Base-by-base conservation (phyloP, 768 basidiomycete genomes). In the Flagelloscypha sp. region DNA sequence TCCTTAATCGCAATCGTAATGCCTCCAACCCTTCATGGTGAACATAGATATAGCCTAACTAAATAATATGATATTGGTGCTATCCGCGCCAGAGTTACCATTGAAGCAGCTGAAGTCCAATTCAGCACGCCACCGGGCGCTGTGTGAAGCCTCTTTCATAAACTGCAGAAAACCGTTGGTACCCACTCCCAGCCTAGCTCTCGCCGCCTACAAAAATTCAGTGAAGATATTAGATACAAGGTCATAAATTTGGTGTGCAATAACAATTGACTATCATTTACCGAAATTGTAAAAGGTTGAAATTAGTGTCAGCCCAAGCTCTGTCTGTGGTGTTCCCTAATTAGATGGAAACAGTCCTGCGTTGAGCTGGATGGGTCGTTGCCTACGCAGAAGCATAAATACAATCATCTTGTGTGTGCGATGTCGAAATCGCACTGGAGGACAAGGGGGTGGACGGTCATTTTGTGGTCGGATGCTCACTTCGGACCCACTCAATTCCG, bases 391-490 rank as follows among this genome's bases (percentile, higher is more conserved):
- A 15, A 4, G 8, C 47, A 51, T 25, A 32, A 31, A 24, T 12
- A 25, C 2, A 6, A 32, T 7, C 18, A 37, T 1, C 17, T 41
- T 25, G 2, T 20, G 5, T 50, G 51, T 48, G 51, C 51, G 21
- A 19, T 19, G 27, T 7, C 27, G 27, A 43, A 43, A 22, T 16
- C 24, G 23, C 2, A 18, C 6, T 47, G 18, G 11, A 31, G 10
- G 16, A 2, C 6, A 12, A n/a, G 17, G 19, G 17, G 49, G 15
- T 52, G 40, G 45, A 18, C 16, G 18, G 30, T 35, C 8, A 30
- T 48, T 11, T 49, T 52, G 5, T 54, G 43, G 47, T 52, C 48
- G 10, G 45, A 54, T 41, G 46, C 50, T 44, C 40, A 40, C 20
- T 44, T 12, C 16, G 7, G 3, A 11, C 24, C 7, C 30, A 39